Percentiles rank a stretch among this genome's conserved stretches.
These are phyloP conservation scores for Neofusicoccum ribis DNA, from an alignment of 2,329 filamentous ascomycete genomes.

Conservation along the genomic window DNA sequence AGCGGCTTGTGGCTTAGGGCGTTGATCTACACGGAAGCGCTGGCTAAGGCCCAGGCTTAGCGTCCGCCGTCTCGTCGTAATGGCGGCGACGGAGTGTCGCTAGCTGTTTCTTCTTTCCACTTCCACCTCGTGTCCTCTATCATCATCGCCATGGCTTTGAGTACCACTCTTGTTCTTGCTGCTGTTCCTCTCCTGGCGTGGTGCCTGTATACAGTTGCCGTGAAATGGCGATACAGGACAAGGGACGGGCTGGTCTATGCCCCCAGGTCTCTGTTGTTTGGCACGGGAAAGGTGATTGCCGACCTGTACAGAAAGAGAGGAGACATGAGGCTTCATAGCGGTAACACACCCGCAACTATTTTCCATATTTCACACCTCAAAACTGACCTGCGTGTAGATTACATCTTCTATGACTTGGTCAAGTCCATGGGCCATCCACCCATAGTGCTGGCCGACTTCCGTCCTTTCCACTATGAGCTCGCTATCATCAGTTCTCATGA, in stretches of 20 bases:
- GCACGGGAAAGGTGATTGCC: constrained; percentile 31
- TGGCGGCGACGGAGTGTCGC: not conserved
- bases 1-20: not conserved
- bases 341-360: constrained; percentile 21
- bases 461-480: constrained; percentile 31
- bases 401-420: constrained; percentile 33
- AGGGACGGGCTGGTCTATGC: constrained; percentile 29
- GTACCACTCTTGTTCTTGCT: constrained; percentile 20
- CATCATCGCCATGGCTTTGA: not conserved
- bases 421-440: constrained; percentile 30
- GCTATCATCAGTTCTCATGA: constrained; percentile 32
- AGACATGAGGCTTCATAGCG: constrained; percentile 30
- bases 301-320: constrained; percentile 28
- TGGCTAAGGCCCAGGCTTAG: not conserved
- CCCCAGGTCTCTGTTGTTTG: constrained; percentile 29
- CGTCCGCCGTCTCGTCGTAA: not conserved
- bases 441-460: constrained; percentile 33
- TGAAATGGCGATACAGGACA: constrained; percentile 31
- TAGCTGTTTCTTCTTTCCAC: not conserved
- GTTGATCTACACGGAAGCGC: not conserved
- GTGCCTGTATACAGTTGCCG: constrained; percentile 26
- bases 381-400: constrained; percentile 27
- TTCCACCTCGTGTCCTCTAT: not conserved
- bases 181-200: constrained; percentile 26
- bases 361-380: not conserved